Evolutionary conservation across 805 yeast species (phyloP), one percentile per base, ranked within the genome.

Genomic region (Barnettozyma californica): DNA sequence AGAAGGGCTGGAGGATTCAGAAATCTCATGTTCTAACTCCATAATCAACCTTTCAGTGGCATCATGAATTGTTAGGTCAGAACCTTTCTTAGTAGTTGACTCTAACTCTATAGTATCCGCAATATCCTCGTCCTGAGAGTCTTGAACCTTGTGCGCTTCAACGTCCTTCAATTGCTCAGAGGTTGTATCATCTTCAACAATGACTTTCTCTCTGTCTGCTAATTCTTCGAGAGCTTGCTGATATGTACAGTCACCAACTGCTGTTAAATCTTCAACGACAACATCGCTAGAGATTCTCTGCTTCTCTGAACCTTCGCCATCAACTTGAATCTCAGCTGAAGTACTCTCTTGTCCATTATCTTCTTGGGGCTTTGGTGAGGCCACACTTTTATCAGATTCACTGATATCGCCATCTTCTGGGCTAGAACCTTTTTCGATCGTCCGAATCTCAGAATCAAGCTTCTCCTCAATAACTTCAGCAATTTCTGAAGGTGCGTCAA

Each of bases 11-110:
- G 31, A 4, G 16, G 26, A 48, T 2, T 41, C 41, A 14, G 37
- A 50, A 16, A 53, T 49, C 31, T 55, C 58, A 29, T 49, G 44
- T 43, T 60, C 59, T 16, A 55, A 45, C 34, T 57, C 57, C 23
- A 45, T 41, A 39, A 57, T 59, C 31, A 58, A 41, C 18, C 54
- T 51, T 39, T 57, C 61, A 3, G 61, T 47, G 35, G 55, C 63
- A 43, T 58, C 62, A 37, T 36, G 47, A 11, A 38, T 19, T 9
- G 18, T 35, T 3, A 40, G 21, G 19, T 41, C 23, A 7, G 46
- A 16, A 9, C 47, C 16, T 3, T 40, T 41, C 10, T 40, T 26
- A 10, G 33, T 19, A 8, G 27, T 13, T 10, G 31, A 21, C 11
- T 33, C 35, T 26, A 18, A 9, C 38, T 18, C 38, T 4, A 18